These are phyloP conservation scores for Paraphoma sp. DNA, from an alignment of 2,329 filamentous ascomycete genomes.

Conservation along the genomic window DNA sequence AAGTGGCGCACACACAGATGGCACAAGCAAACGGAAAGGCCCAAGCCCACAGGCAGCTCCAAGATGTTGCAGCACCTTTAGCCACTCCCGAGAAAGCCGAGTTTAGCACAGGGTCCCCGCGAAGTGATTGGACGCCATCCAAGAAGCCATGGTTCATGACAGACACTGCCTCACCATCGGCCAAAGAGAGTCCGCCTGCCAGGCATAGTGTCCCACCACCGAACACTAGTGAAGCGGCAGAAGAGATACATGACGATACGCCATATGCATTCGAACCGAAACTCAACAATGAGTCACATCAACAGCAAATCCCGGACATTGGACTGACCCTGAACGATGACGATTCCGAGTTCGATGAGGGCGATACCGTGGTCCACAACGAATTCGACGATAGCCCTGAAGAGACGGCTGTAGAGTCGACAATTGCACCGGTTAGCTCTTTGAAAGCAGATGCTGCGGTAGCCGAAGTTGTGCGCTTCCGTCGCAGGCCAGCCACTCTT, in stretches of 20 bases:
- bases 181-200: not conserved
- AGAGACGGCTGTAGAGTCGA: not conserved
- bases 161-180: not conserved
- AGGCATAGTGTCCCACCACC: no score
- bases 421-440: not conserved
- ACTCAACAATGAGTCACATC: not conserved
- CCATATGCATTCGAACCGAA: no score
- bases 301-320: slow-evolving; percentile 2
- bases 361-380: slow-evolving; percentile 43
- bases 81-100: not conserved
- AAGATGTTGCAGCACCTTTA: not conserved
- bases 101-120: not conserved
- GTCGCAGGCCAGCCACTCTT: slow-evolving; percentile 3
- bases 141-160: slow-evolving; percentile 8
- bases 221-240: no score
- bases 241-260: no score
- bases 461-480: not conserved
- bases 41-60: not conserved
- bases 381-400: slow-evolving; percentile 22
- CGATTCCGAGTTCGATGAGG: slow-evolving; percentile 43
- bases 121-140: not conserved
- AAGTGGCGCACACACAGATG: not conserved
- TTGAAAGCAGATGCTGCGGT: not conserved
- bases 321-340: slow-evolving; percentile 19
- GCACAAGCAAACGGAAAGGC: not conserved